Evolutionary conservation across 1,139 yeast species (phyloP), one percentile per base, ranked within the genome.

Genomic region (Protomyces arabidopsidicola): DNA sequence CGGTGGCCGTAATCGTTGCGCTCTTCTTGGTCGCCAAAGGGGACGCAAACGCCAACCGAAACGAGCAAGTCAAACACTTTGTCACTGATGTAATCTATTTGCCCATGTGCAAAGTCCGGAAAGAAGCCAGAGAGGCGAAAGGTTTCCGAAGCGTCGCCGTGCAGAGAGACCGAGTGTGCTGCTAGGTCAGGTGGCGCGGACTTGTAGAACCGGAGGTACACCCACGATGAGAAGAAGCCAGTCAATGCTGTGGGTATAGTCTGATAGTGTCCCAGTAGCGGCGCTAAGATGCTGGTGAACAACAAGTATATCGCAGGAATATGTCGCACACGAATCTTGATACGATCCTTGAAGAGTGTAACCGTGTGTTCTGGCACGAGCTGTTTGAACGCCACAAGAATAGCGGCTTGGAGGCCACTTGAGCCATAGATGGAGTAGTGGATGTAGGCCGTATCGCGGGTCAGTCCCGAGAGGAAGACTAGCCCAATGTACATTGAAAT

Each of bases 141-240:
- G 0, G 95, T 87, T 70, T 90, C 97, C 0, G 95, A 86, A 0
- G 97, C 96, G 74, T 90, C 97, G 53, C 97, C 97, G 45, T 45
- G 42, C 20, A 39, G 42, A n/a, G 66, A 65, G 5, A 60, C 66
- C 12, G 69, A 55, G 12, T 76, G 78, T 39, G 75, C 71, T 45
- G 72, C 69, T 3, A 75, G 68, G 35, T 75, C 76, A 8, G 72
- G 71, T 45, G 71, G 70, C n/a, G 77, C 73, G 24, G 80, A 73
- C 72, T 89, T 93, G 76, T 77, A 85, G 73, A 89, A 90, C 69
- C 98, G 80, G 69, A 91, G 78, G 72, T 90, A 91, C 58, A 77
- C 72, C 87, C 89, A 91, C 8, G 93, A 79, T 0, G 84, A 76
- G 65, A 88, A 74, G 69, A 90, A 89, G 60, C 91, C 88, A 12